A percentile compares a stretch with the other conserved stretches of the same genome.
phyloP scores from a whole-genome alignment of 2,329 filamentous ascomycete genomes.

The Botryotinia convoluta region DNA sequence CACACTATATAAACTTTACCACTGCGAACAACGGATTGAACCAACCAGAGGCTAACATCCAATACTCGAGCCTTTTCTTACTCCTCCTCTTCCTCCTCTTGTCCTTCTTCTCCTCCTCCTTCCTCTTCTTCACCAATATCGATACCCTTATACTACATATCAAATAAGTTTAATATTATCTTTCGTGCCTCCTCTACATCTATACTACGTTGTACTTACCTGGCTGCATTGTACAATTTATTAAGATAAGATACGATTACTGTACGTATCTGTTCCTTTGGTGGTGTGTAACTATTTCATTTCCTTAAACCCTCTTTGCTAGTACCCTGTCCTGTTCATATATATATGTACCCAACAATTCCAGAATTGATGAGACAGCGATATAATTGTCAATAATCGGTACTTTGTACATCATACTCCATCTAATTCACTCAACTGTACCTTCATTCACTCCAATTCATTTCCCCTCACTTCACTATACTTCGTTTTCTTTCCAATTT shows the following conservation, averaged over 20 bases:
- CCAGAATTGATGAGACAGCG: not conserved
- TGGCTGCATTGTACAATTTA: not conserved
- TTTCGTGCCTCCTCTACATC: not conserved
- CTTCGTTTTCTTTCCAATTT: not conserved
- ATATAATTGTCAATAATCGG: not conserved
- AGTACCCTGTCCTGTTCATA: not conserved
- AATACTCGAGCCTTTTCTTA: not conserved
- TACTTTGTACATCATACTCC: not conserved
- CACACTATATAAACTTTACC: not conserved
- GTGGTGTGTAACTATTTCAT: conserved; percentile 8
- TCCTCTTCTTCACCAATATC: not conserved
- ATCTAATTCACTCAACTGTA: not conserved
- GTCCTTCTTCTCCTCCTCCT: not conserved
- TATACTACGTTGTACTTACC: not conserved
- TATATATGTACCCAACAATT: not conserved
- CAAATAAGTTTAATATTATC: too few species aligned
- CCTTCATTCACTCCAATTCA: not conserved
- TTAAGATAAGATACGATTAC: conserved; percentile 2
- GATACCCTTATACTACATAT: not conserved
- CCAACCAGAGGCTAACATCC: not conserved
- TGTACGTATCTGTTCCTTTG: not conserved
- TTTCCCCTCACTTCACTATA: not conserved
- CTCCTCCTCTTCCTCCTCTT: not conserved
- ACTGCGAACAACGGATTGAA: not conserved
- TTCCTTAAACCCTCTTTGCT: not conserved